Base-by-base conservation (phyloP, 352 stramenopile genomes). In the Lagenidium giganteum region DNA sequence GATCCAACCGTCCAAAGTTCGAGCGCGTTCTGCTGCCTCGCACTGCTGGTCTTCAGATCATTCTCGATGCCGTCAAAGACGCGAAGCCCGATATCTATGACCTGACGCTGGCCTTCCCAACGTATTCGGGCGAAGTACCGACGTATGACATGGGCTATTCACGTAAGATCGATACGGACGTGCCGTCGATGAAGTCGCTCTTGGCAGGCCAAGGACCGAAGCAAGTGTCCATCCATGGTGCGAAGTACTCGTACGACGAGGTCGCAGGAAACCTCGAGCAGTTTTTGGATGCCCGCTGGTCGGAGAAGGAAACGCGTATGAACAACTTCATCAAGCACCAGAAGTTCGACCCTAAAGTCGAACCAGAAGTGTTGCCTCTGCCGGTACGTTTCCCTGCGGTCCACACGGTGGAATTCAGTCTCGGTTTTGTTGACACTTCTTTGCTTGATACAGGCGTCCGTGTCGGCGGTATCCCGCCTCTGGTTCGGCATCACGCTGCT, bases 41-140 rank as follows among this genome's bases (percentile, higher is more conserved):
- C 27, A 96, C 86, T 4, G 90, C 87, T 24, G 94, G 94, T 11
- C 89, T 98, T 47, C 70, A 95, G 54, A 95, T 95, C 39, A 96
- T 96, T 39, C 38, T 98, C 16, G 81, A 97, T 44, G 87, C 81
- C 4, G 69, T 96, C 26, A 58, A 67, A 3, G 78, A 93, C 33
- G 86, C 77, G 6, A 86, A 88, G 47, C 79, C 82, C 9, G 81
- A 96, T 48, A 91, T 98, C 30, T 98, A 96, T 53, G 93, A 98
- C 67, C 62, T 97, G 9, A 98, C 92, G 23, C 77, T 97, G 42
- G 83, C 80, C 13, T 93, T 90, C 48, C 78, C 81, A 23, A 74
- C 62, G n/a, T 92, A 91, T 57, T 75, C 78, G 24, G 78, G 81
- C 26, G 80, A 91, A 67, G 78, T 92, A 24, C 87, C 87, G 21